These are phyloP conservation scores for Amauroascus niger DNA, from an alignment of 2,329 filamentous ascomycete species.

Conservation along the genomic window DNA sequence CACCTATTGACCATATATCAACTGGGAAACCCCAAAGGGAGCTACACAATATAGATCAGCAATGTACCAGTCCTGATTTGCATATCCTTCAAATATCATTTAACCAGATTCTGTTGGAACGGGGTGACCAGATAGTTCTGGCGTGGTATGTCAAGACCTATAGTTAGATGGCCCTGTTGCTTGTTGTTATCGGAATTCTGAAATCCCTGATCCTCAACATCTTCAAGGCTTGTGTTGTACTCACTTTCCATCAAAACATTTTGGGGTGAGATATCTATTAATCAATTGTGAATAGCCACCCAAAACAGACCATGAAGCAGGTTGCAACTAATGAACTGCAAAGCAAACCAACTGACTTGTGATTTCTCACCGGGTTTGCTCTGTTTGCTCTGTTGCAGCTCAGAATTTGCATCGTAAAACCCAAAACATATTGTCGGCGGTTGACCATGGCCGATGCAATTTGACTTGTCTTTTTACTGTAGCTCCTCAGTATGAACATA, in stretches of 20 bases:
- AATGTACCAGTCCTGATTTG: slow-evolving; percentile 21
- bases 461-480: too few relatives aligned
- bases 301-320: too few relatives aligned
- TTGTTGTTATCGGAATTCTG: slow-evolving; percentile 6
- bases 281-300: neutral
- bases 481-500: too few relatives aligned
- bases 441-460: too few relatives aligned
- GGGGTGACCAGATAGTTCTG: slow-evolving; percentile 13
- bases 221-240: slow-evolving; percentile 11
- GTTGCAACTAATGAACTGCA: too few relatives aligned
- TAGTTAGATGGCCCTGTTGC: slow-evolving; percentile 12
- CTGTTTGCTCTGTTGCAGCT: too few relatives aligned
- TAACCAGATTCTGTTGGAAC: slow-evolving; percentile 23
- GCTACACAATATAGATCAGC: slow-evolving; percentile 21
- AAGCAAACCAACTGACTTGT: too few relatives aligned
- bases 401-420: too few relatives aligned
- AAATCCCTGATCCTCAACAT: slow-evolving; percentile 15
- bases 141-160: slow-evolving; percentile 5
- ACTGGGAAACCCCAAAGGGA: slow-evolving; percentile 19
- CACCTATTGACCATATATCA: slow-evolving; percentile 24
- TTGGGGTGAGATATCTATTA: slow-evolving; percentile 16
- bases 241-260: slow-evolving; percentile 14
- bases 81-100: slow-evolving; percentile 6
- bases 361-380: too few relatives aligned
- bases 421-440: too few relatives aligned